Evolutionary conservation across 78 protist species (phyloP).

Genomic region (Isochrysis galbana): DNA sequence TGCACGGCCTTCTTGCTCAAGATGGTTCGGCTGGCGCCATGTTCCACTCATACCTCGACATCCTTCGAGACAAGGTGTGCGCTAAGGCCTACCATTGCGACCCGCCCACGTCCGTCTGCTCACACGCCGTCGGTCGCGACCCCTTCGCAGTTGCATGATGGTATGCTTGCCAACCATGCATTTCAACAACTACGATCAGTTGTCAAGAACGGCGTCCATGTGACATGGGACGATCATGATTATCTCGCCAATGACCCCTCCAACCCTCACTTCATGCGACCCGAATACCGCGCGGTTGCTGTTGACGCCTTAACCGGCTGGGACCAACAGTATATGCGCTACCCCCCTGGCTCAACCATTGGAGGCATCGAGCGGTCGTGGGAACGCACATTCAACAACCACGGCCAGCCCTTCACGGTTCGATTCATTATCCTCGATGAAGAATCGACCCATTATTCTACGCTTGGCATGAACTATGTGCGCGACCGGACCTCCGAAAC

Average conservation of each 20-base stretch:
- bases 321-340: neutral
- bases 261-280: neutral
- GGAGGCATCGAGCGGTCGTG: neutral
- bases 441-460: neutral
- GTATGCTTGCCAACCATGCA: neutral
- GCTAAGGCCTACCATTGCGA: no score
- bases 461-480: neutral
- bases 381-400: neutral
- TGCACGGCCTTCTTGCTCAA: neutral
- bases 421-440: neutral
- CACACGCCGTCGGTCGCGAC: no score
- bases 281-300: neutral
- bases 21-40: neutral
- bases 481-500: neutral
- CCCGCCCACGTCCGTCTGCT: no score
- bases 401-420: neutral
- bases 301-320: neutral
- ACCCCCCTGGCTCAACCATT: neutral
- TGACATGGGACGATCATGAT: neutral
- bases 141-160: neutral
- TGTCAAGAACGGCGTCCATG: neutral
- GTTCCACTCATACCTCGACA: neutral
- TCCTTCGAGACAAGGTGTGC: neutral
- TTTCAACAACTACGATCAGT: neutral
- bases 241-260: neutral